phyloP scores from a whole-genome alignment of 306 rosid species.

The Cicer yamashitae region DNA sequence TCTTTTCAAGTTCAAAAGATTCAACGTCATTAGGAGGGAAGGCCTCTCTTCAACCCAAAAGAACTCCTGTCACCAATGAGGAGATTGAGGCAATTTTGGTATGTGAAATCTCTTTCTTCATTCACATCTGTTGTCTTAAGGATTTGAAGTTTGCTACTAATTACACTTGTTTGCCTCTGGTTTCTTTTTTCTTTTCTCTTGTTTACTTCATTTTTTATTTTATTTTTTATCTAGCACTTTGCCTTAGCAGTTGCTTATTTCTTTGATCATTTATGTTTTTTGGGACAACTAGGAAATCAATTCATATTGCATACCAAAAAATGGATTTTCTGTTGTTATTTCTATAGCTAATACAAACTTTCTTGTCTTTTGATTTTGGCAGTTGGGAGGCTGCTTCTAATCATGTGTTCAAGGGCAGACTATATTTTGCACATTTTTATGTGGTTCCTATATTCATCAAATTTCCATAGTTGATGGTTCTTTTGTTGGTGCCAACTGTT shows the following conservation, averaged over 20 bases:
- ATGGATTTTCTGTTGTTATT: not conserved
- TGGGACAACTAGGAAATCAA: conserved; percentile 8
- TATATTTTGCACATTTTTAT: too few relatives aligned
- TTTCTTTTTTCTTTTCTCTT: not conserved
- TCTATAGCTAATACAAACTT: conserved; percentile 7
- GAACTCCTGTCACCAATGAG: conserved; percentile 79
- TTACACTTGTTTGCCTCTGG: conserved; percentile 1
- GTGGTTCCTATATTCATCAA: too few relatives aligned
- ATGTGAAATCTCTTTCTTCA: conserved; percentile 43
- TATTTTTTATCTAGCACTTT: not conserved
- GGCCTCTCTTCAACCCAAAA: conserved; percentile 87
- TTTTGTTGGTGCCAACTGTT: too few relatives aligned
- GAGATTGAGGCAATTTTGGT: conserved; percentile 96
- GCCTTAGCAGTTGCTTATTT: conserved; percentile 3
- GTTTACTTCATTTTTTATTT: not conserved
- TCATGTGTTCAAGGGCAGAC: too few relatives aligned
- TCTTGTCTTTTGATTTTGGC: conserved; percentile 51
- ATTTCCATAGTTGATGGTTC: too few relatives aligned
- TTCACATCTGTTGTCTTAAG: not conserved
- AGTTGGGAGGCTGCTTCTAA: conserved; percentile 53
- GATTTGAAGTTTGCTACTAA: not conserved
- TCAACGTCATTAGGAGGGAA: conserved; percentile 71
- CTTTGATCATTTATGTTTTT: not conserved
- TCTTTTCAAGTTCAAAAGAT: conserved; percentile 59
- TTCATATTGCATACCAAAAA: not conserved